Conservation (phyloP, 1,284 basidiomycete genomes). For the Cutaneotrichosporon sp. region DNA sequence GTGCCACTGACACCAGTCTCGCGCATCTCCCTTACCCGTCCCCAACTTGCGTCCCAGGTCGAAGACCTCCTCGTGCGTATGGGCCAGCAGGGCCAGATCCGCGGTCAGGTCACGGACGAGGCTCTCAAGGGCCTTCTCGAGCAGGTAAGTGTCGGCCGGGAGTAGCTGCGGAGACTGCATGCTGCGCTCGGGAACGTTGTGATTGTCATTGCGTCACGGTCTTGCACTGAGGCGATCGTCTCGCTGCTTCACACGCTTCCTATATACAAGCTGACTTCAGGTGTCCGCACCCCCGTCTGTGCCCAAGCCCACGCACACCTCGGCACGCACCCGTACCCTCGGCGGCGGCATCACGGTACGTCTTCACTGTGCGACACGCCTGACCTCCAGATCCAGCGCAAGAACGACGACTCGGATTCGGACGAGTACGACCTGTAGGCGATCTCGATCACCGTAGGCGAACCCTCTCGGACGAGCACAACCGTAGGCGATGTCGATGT, state of each 20-base stretch:
- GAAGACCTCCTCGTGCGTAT: conserved; percentile 79
- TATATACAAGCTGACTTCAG: conserved; percentile 15
- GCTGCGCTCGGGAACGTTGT: too few species aligned
- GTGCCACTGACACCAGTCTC: conserved; percentile 57
- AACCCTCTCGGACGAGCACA: too few species aligned
- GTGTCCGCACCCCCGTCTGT: conserved; percentile 37
- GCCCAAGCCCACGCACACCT: conserved; percentile 20
- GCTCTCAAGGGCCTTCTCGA: conserved; percentile 88
- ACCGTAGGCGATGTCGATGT: background rate
- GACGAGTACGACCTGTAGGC: conserved; percentile 48
- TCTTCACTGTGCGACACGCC: background rate
- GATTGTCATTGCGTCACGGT: too few species aligned
- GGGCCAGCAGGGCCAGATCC: conserved; percentile 87
- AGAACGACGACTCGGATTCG: conserved; percentile 47
- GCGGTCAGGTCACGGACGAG: conserved; percentile 75
- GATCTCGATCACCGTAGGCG: background rate
- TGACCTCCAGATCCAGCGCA: conserved; percentile 42
- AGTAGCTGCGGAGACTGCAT: too few species aligned
- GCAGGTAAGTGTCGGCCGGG: conserved; percentile 57
- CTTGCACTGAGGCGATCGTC: too few species aligned
- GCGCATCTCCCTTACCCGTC: conserved; percentile 86
- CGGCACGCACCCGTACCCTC: conserved; percentile 37
- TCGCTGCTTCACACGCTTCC: background rate
- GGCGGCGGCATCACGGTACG: conserved; percentile 46
- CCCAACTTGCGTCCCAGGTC: conserved; percentile 78